Evolutionary conservation across 805 yeast genomes (phyloP), one percentile per base, ranked within the genome.

Genomic region (Saccharomyces eubayanus): DNA sequence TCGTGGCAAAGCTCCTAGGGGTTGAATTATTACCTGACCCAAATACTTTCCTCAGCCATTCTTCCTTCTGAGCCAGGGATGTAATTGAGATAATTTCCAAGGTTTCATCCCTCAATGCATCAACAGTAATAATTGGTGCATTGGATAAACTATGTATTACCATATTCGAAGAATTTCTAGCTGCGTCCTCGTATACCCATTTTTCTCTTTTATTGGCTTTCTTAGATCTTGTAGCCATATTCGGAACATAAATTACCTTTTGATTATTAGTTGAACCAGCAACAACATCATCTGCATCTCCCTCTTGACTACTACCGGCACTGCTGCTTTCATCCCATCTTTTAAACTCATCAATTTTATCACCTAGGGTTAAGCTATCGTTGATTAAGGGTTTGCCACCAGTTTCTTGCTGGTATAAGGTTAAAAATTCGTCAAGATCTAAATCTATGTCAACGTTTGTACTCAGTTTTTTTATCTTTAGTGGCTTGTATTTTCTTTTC

Each of bases 61-160:
- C 92, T 57, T 89, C 96, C 50, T 82, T 84, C 57, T 82, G 89
- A 29, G 77, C 75, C n/a, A 89, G 69, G 0, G 95, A 85, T 0
- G 91, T 85, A 2, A 85, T 79, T 12, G 87, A 77, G 43, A 92
- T 87, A 78, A 90, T 87, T 50, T 90, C 92, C 56, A 94, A 68
- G 1, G 89, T 87, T 57, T 90, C 97, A 60, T 89, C 96, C 56
- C 85, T 77, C 11, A 83, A 70, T 3, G 81, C 82, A 65, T 92
- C 98, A 31, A 92, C 81, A 0, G 86, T 80, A 48, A 90, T 75
- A 0, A 92, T 79, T 0, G 97, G 92, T 0, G 94, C 84, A 24
- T 73, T 70, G 0, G 84, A 74, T 43, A 92, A 67, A 10, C 74
- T 76, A 50, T 77, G 76, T 45, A 89, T 65, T 48, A 85, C 73